phyloP scores from a whole-genome alignment of 768 basidiomycete species.

The Podaxis sp. region DNA sequence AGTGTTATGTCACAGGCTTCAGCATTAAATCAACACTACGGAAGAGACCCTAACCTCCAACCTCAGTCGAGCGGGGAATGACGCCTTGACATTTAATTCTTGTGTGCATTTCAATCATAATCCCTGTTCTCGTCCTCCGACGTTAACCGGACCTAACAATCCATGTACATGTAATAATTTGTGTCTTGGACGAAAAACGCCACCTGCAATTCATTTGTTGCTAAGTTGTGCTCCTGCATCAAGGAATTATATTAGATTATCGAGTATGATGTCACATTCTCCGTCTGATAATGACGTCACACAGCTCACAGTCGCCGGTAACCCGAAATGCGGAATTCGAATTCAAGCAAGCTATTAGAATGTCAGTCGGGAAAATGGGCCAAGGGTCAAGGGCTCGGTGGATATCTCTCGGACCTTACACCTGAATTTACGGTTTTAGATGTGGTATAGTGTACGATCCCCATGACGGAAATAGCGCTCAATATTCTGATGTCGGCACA shows the following conservation, averaged over 20 bases:
- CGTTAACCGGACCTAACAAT: not conserved
- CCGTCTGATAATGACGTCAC: constrained; percentile 2
- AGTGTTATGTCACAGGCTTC: too few species aligned
- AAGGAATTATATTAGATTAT: not conserved
- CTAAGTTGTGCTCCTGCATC: not conserved
- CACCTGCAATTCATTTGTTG: not conserved
- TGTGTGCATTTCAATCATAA: not conserved
- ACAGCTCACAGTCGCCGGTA: not conserved
- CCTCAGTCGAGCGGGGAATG: too few species aligned
- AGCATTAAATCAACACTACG: too few species aligned
- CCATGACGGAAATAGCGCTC: not conserved
- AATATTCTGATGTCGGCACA: not conserved
- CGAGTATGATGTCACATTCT: constrained; percentile 3
- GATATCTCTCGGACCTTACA: not conserved
- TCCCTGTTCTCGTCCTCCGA: not conserved
- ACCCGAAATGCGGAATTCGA: not conserved
- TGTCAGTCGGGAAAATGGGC: not conserved
- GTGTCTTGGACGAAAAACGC: not conserved
- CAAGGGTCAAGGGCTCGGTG: not conserved
- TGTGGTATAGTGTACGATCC: not conserved
- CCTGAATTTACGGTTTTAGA: not conserved
- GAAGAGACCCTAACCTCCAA: too few species aligned
- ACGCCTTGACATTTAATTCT: too few species aligned
- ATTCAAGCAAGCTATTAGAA: not conserved
- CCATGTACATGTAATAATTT: not conserved